Percentiles rank a stretch among this genome's conserved stretches.
Evolutionary conservation across 139 green algal genomes (phyloP).

Genomic region (Dunaliella primolecta): DNA sequence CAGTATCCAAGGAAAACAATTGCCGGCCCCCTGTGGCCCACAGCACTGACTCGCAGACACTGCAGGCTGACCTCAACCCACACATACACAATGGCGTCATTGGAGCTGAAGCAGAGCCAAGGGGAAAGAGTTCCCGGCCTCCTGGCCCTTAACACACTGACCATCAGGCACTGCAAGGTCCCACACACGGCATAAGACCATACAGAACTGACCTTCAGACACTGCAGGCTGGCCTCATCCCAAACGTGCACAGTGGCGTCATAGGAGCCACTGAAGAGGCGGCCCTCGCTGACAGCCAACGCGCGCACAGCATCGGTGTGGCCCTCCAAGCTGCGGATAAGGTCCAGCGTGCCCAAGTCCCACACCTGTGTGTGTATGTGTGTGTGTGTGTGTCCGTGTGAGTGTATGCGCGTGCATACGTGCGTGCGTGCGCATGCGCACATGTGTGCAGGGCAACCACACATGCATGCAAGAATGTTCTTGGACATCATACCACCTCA

Average conservation of each 20-base stretch:
- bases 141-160: too few relatives aligned
- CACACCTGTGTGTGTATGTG: constrained; percentile 57
- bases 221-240: constrained; percentile 72
- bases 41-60: constrained; percentile 59
- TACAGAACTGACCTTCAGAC: constrained; percentile 57
- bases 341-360: constrained; percentile 67
- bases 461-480: neutral
- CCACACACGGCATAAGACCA: too few relatives aligned
- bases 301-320: constrained; percentile 89
- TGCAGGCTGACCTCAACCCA: too few relatives aligned
- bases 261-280: constrained; percentile 77
- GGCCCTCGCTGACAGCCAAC: constrained; percentile 59
- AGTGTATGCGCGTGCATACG: neutral
- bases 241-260: constrained; percentile 81
- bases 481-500: neutral
- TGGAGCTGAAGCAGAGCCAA: too few relatives aligned
- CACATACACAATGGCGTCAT: too few relatives aligned
- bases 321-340: constrained; percentile 73
- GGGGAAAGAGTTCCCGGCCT: too few relatives aligned
- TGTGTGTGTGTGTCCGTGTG: neutral
- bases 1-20: too few relatives aligned
- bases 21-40: too few relatives aligned
- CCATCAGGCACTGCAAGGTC: too few relatives aligned
- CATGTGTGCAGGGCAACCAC: neutral
- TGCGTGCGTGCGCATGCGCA: constrained; percentile 4